Base-by-base conservation (phyloP, 352 stramenopile species). In the Phytophthora crassamura region DNA sequence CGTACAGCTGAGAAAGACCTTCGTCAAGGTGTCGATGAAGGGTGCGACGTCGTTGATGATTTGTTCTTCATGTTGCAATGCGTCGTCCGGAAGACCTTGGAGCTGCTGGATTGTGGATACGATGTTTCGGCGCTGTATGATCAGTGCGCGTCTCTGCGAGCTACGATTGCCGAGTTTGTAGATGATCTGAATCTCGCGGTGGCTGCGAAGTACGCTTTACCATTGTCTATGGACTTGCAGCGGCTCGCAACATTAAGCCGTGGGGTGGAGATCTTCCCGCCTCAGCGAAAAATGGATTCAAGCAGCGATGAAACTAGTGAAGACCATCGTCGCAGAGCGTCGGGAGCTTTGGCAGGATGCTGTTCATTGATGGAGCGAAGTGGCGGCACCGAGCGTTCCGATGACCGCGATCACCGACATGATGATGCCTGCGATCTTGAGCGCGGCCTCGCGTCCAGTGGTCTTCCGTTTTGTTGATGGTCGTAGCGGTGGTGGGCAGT, bases 51-150 rank as follows among this genome's bases (percentile, higher is more conserved):
- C 5, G 46, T 69, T 16, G 62, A 75, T 20, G 57, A 68, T 28
- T 11, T 64, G 4, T 72, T 75, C 39, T 61, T 28, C 39, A 75
- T 75, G 67, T 43, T 75, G 10, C 55, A 67, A 69, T 36, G 46
- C 4, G 43, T 69, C 9, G 38, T 61, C 14, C 12, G 41, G 50
- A 38, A 46, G 32, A 30, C 43, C 20, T 16, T 72, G n/a, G 51
- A 69, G 15, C 62, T 75, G 2, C 22, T 72, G 9, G 62, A 68
- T 9, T 20, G 32, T 9, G 67, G 62, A 4, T 75, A 72, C 32
- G 51, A 68, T 11, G 61, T 68, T 1, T 67, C 49, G n/a, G 7
- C 16, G 20, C n/a, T 72, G 5, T 11, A 68, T n/a, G 38, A 59
- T 6, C 20, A 64, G 34, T 75, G 61, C 14, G 14, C 11, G 39